These are phyloP conservation scores for Termitomyces heimii DNA, from an alignment of 768 basidiomycete genomes.

Conservation along the genomic window DNA sequence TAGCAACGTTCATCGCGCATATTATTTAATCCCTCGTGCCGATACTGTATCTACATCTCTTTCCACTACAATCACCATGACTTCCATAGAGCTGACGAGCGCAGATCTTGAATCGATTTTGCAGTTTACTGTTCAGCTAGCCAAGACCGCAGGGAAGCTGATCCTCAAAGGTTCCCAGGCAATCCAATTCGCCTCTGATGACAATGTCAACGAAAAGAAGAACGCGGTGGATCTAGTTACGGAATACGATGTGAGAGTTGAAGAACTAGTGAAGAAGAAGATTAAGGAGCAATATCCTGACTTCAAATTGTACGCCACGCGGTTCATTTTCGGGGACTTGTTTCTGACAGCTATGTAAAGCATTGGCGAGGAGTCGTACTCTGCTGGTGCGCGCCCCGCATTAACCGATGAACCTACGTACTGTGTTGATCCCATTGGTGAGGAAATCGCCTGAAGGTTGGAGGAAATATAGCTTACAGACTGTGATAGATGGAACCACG, in stretches of 20 bases:
- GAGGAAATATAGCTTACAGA: not conserved
- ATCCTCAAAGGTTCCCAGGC: conserved; percentile 75
- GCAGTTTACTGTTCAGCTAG: conserved; percentile 63
- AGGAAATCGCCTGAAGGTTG: conserved; percentile 4
- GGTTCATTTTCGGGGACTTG: not conserved
- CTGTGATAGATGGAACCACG: conserved; percentile 71
- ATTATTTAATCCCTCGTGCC: not conserved
- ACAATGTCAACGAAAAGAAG: conserved; percentile 79
- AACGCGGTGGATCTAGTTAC: conserved; percentile 95
- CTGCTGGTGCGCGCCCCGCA: conserved; percentile 60
- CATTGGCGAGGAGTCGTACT: conserved; percentile 93
- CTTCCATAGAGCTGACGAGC: conserved; percentile 32
- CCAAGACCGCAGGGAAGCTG: conserved; percentile 66
- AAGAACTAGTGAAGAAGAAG: conserved; percentile 72
- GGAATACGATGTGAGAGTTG: conserved; percentile 89
- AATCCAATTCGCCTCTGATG: conserved; percentile 53
- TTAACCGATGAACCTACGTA: conserved; percentile 89
- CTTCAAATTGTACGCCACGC: conserved; percentile 71
- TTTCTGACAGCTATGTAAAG: conserved; percentile 28
- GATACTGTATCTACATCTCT: not conserved
- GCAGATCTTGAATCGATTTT: conserved; percentile 56
- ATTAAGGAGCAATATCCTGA: conserved; percentile 61
- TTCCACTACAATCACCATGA: conserved; percentile 22
- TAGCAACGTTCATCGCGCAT: not conserved
- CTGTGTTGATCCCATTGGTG: conserved; percentile 94